These are phyloP conservation scores for Microdochium trichocladiopsis DNA, from an alignment of 2,329 filamentous ascomycete genomes.

Conservation along the genomic window DNA sequence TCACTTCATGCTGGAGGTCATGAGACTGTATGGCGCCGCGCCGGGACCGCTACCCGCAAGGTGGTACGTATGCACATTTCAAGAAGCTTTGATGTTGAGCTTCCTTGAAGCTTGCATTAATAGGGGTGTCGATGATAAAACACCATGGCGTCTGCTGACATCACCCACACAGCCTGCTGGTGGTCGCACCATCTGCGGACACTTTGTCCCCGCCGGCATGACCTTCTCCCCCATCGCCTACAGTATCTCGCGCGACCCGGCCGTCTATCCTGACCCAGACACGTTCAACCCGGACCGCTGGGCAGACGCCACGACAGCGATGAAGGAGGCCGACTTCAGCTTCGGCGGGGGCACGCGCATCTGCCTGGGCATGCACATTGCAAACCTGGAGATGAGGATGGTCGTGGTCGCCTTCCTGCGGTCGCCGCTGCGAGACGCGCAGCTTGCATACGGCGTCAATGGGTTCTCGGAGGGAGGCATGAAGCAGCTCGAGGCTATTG, in stretches of 20 bases:
- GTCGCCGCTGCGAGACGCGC: background rate
- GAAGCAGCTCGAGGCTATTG: background rate
- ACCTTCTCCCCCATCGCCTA: constrained; percentile 31
- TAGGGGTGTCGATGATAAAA: too few relatives aligned
- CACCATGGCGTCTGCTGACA: too few relatives aligned
- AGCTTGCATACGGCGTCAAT: background rate
- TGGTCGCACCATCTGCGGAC: constrained; percentile 25
- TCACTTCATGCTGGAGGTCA: constrained; percentile 30
- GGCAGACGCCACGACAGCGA: too few relatives aligned
- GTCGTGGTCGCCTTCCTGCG: background rate
- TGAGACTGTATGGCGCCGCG: constrained; percentile 30
- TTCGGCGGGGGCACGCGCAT: background rate
- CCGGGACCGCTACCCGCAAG: constrained; percentile 26
- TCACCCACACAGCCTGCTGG: constrained; percentile 21
- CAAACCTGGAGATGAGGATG: background rate
- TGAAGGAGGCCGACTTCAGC: constrained; percentile 30
- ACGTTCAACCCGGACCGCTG: constrained; percentile 23
- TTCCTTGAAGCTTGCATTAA: too few relatives aligned
- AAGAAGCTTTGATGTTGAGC: too few relatives aligned
- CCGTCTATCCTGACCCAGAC: constrained; percentile 28
- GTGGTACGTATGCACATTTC: constrained; percentile 8
- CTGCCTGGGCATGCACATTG: background rate
- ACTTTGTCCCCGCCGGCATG: constrained; percentile 26
- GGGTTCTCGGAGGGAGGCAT: background rate
- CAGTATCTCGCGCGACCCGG: constrained; percentile 30